Percentiles rank a stretch among this genome's conserved stretches.
These are phyloP conservation scores for Abrus precatorius DNA, from an alignment of 306 rosid species.

Conservation along the genomic window DNA sequence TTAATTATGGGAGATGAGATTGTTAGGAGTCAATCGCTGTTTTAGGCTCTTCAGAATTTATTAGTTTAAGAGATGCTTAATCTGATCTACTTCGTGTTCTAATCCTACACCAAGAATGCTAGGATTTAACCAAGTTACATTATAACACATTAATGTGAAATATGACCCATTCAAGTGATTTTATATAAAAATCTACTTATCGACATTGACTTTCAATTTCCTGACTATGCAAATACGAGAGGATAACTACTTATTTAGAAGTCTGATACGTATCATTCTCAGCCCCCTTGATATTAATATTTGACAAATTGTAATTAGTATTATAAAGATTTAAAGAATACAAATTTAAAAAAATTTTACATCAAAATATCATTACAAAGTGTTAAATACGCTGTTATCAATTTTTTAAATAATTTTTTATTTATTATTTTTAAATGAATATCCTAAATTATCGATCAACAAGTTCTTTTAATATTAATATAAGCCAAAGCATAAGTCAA, in stretches of 20 bases:
- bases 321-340: too few relatives aligned
- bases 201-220: background rate
- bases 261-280: slow-evolving; percentile 34
- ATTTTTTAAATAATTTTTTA: too few relatives aligned
- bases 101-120: slow-evolving; percentile 36
- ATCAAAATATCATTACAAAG: too few relatives aligned
- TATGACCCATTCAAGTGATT: background rate
- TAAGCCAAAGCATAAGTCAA: slow-evolving; percentile 2
- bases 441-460: too few relatives aligned
- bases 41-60: background rate
- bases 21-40: background rate
- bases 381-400: too few relatives aligned
- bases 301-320: too few relatives aligned
- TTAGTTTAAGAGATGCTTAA: slow-evolving; percentile 34
- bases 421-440: too few relatives aligned
- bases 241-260: background rate
- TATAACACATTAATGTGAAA: background rate
- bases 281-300: slow-evolving; percentile 26
- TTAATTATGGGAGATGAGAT: slow-evolving; percentile 1
- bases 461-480: background rate
- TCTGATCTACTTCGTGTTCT: slow-evolving; percentile 51
- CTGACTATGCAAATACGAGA: slow-evolving; percentile 7
- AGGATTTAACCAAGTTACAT: slow-evolving; percentile 13
- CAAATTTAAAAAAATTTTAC: too few relatives aligned
- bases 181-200: background rate